phyloP scores from a whole-genome alignment of 331 rosid species.

The Malus hybrid region DNA sequence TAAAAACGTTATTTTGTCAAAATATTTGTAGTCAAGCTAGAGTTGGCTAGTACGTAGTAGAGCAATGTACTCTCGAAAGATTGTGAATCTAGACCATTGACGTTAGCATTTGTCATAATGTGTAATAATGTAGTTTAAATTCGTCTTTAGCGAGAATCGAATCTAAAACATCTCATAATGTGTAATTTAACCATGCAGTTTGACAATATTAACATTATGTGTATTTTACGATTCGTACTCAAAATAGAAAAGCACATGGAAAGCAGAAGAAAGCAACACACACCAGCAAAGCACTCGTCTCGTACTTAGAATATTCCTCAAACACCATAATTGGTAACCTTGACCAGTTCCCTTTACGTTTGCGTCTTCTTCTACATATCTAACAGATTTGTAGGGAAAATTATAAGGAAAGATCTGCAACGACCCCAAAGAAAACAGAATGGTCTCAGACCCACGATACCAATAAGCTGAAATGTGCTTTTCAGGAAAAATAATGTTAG shows the following conservation, averaged over 20 bases:
- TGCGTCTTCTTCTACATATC: not conserved
- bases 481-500: not conserved
- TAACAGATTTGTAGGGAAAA: not conserved
- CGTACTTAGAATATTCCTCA: not conserved
- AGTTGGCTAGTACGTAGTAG: not conserved
- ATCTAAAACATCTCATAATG: too few relatives aligned
- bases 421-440: not conserved
- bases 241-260: not conserved
- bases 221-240: not conserved
- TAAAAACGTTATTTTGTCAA: not conserved
- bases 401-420: not conserved
- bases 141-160: too few relatives aligned
- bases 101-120: not conserved
- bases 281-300: not conserved
- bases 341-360: not conserved
- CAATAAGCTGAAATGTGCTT: not conserved
- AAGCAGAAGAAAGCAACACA: not conserved
- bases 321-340: not conserved
- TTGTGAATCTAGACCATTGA: not conserved
- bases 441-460: not conserved
- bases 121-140: too few relatives aligned
- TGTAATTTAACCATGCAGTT: not conserved
- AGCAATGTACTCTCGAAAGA: not conserved
- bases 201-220: too few relatives aligned
- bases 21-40: not conserved